Base-by-base conservation (phyloP, 331 rosid species). In the Cydonia oblonga region DNA sequence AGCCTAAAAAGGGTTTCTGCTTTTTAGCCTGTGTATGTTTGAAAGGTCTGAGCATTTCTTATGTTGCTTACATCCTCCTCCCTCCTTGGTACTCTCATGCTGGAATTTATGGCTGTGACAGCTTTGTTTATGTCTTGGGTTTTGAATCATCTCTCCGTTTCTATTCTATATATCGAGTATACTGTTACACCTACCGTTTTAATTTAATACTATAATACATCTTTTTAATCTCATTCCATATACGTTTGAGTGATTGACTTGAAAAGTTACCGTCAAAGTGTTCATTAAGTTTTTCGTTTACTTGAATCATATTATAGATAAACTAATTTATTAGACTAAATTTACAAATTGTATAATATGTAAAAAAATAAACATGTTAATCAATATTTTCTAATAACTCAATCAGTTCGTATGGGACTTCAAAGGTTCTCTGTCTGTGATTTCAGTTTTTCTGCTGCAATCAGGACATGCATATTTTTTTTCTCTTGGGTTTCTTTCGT, bases 41-140 rank as follows among this genome's bases (percentile, higher is more conserved):
- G 71, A 70, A 76, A 71, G 79, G 82, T 28, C 80, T 81, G 82
- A 73, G 71, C 49, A 19, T 44, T 14, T 72, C 71, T 83, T 87
- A 44, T 44, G 52, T 5, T 44, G 52, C 0, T 44, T 44, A 2
- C 19, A 1, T 44, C 19, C 2, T 86, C 84, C 72, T 67, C 77
- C 40, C 89, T 82, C 84, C 88, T 89, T 81, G 92, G 86, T 84
- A 85, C 74, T 82, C 86, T 84, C 84, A 73, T 79, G 81, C 78
- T 44, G 52, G 19, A 87, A 87, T 93, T 90, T 96, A 87, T 89
- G 87, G 90, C 90, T 75, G 14, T 84, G 89, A 85, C 93, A 83
- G 87, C 96, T 86, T 78, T 83, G 78, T 80, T 22, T 53, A 53
- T 53, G 13, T 53, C 84, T 78, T 79, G 86, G 87, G 75, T 70